Evolutionary conservation across 1,284 basidiomycete species (phyloP), one percentile per base, ranked within the genome.

Genomic region (Amylostereum areolatum): DNA sequence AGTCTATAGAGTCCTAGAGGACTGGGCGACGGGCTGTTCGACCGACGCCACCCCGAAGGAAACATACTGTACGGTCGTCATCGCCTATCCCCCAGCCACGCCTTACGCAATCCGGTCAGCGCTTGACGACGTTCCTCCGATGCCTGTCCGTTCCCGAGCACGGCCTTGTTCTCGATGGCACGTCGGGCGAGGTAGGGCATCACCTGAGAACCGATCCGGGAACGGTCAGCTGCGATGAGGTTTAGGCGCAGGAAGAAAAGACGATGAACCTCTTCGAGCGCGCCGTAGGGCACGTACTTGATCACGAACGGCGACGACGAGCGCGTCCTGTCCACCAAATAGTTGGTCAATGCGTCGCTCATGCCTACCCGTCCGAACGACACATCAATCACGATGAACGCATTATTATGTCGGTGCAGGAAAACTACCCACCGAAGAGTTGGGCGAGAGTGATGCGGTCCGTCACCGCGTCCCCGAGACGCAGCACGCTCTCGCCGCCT

Each of bases 241-340:
- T 25, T 5, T 24, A 27, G 7, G 27, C 25, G 6, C 25, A 5
- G 6, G 6, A 27, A n/a, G 29, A 45, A 18, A 41, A 41, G 5
- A 46, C 25, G 29, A 51, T 58, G 10, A 39, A 81, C 84, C 59
- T 89, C 88, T 11, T 70, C 69, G 11, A 91, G 69, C 18, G 77
- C 76, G 11, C 91, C 91, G 58, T 94, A 94, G 0, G 91, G 90
- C 25, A 92, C 74, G 62, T 91, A 83, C 75, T 93, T 93, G 68
- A 91, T 75, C 2, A 89, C 80, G 51, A 90, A 78, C 0, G 91
- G 91, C n/a, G 78, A 69, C 5, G 67, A 63, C 3, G 80, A 74
- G 42, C 70, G 71, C 30, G 82, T 83, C 41, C 73, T 74, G 10
- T 70, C 67, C 9, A 83, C 81, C 33, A 95, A 71, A 54, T 80